Base-by-base conservation (phyloP, 441 rosid genomes). In the Erodium texanum region DNA sequence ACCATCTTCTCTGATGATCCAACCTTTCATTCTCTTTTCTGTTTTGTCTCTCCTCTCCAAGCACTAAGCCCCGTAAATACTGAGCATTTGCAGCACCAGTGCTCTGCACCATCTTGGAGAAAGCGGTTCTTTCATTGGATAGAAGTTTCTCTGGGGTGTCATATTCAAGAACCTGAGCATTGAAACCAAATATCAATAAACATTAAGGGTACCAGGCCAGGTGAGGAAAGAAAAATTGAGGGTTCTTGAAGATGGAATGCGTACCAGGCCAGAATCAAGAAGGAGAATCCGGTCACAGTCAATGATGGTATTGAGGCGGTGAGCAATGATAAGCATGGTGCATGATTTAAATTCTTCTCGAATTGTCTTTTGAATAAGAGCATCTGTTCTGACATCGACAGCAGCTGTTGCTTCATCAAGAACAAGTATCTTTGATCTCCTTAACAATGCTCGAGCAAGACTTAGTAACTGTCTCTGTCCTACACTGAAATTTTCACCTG, bases 381-480 rank as follows among this genome's bases (percentile, higher is more conserved):
- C 92, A 74, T 92, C 98, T 4, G 98, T 92, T 77, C 98, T 82
- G 36, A 92, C 98, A 71, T 92, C 98, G 58, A 92, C 98, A 50
- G 98, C 96, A 27, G 97, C 97, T 73, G 98, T 92, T 69, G 98
- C 98, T 83, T 92, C 98, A 76, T 92, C 98, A 34, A 92, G 98
- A 52, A 92, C 93, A 71, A 92, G 98, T 76, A 92, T 90, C 88
- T 92, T 90, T 18, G 98, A 87, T 78, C 97, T 84, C 70, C 97
- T 86, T 69, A 92, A 75, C 73, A 90, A 77, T 48, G 98, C 98
- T 66, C 98, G 92, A 54, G 98, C 86, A 80, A 92, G 98, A 82
- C 98, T 90, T 68, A 92, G 58, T 67, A 92, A 76, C 73, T 92
- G 98, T 79, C 98, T 84, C 81, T 90, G 98, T 58, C 97, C 98